Evolutionary conservation across 768 basidiomycete species (phyloP).

Genomic region (Auriscalpium orientale): DNA sequence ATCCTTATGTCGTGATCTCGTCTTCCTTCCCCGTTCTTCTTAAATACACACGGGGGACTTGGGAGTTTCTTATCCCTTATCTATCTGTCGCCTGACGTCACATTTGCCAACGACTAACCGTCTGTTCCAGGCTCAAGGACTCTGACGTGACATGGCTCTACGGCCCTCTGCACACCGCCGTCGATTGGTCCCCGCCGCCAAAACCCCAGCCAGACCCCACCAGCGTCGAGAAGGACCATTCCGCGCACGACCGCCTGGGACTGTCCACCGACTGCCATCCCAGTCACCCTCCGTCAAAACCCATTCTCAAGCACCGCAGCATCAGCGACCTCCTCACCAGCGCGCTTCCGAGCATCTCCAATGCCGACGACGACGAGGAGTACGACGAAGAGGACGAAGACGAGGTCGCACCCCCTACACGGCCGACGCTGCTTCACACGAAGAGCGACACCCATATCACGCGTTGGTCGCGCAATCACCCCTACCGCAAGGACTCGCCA

Average conservation of each 20-base stretch:
- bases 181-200: constrained; percentile 69
- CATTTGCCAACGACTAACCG: background rate
- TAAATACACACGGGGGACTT: no score
- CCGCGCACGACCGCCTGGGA: constrained; percentile 45
- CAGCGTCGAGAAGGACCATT: constrained; percentile 30
- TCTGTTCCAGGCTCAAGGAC: constrained; percentile 81
- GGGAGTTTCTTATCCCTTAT: no score
- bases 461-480: constrained; percentile 35
- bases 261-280: constrained; percentile 26
- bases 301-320: constrained; percentile 94
- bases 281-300: constrained; percentile 45
- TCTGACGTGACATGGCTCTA: constrained; percentile 99
- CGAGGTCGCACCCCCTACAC: constrained; percentile 11
- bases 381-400: constrained; percentile 7
- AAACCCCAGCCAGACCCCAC: constrained; percentile 39
- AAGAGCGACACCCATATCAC: constrained; percentile 82
- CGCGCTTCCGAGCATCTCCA: constrained; percentile 54
- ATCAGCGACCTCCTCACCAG: constrained; percentile 83
- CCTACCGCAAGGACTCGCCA: constrained; percentile 60
- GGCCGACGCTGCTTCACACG: constrained; percentile 69
- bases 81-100: constrained; percentile 8
- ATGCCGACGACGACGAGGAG: constrained; percentile 45
- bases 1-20: constrained; percentile 5
- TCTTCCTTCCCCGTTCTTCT: background rate
- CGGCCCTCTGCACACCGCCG: constrained; percentile 92